A percentile compares a stretch with the other conserved stretches of the same genome.
phyloP scores from a whole-genome alignment of 257 asterid genomes.

The Nicotiana tomentosiformis region DNA sequence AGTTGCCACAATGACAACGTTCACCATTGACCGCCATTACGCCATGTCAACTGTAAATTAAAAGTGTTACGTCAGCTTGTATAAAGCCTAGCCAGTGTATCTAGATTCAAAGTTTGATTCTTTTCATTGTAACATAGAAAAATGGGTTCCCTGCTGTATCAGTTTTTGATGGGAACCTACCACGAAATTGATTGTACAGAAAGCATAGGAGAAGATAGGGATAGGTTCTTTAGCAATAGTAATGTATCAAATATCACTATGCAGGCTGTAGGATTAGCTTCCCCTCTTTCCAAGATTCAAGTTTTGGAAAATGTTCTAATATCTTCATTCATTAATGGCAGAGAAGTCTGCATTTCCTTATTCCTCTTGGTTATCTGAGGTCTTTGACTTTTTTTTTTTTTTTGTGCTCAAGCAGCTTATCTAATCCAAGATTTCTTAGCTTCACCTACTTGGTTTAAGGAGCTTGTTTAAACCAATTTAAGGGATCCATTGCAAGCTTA shows the following conservation, averaged over 20 bases:
- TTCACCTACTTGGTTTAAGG: background rate
- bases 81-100: constrained; percentile 7
- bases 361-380: background rate
- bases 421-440: background rate
- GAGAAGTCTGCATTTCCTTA: background rate
- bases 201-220: constrained; percentile 6
- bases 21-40: background rate
- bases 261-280: constrained; percentile 28
- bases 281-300: background rate
- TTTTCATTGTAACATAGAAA: constrained; percentile 15
- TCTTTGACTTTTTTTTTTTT: background rate
- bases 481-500: too few species aligned
- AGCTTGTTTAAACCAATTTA: background rate
- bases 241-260: constrained; percentile 3
- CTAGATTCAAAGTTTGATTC: background rate
- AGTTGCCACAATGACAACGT: background rate
- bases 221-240: background rate
- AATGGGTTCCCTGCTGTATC: constrained; percentile 29
- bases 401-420: background rate
- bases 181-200: constrained; percentile 45
- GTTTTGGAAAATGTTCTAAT: constrained; percentile 2
- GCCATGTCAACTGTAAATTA: constrained; percentile 10
- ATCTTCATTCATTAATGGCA: background rate
- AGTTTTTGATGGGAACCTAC: constrained; percentile 35
- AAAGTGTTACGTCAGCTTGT: constrained; percentile 8